phyloP scores from a whole-genome alignment of 2,329 filamentous ascomycete species.

The Helotiales sp. region DNA sequence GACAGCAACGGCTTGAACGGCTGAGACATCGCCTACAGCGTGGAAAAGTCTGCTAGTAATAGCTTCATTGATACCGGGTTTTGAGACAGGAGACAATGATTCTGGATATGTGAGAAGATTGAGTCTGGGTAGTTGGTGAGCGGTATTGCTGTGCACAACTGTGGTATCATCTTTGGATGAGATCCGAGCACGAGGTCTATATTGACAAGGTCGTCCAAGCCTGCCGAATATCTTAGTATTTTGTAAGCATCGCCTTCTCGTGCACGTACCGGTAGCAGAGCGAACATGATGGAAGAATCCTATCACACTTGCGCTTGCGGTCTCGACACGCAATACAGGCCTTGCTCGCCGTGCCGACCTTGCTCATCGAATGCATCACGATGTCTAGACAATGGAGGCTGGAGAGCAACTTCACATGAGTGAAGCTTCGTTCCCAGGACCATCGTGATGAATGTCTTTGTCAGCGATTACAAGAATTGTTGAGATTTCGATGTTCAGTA shows the following conservation, averaged over 20 bases:
- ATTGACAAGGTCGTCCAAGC: constrained; percentile 14
- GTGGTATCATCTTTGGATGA: neutral
- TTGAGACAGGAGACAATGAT: neutral
- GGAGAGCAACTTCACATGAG: neutral
- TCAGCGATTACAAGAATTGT: neutral
- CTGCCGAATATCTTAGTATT: constrained; percentile 2
- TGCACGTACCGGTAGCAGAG: constrained; percentile 15
- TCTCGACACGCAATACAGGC: constrained; percentile 18
- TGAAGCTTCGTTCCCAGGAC: neutral
- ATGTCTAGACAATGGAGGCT: neutral
- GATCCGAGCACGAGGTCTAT: constrained; percentile 4
- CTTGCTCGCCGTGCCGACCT: constrained; percentile 3
- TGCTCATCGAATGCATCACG: neutral
- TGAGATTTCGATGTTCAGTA: constrained; percentile 6
- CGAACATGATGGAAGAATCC: constrained; percentile 8
- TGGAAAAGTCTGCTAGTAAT: constrained; percentile 12
- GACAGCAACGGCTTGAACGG: constrained; percentile 5
- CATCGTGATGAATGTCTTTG: neutral
- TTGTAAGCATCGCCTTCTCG: neutral
- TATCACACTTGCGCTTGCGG: constrained; percentile 17
- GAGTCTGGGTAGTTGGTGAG: neutral
- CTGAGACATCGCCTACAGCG: constrained; percentile 16
- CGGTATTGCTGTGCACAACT: neutral
- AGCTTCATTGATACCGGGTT: constrained; percentile 5
- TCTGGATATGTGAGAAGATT: neutral